phyloP scores from a whole-genome alignment of 2,329 filamentous ascomycete species.

The Ascocoryne sarcoides region DNA sequence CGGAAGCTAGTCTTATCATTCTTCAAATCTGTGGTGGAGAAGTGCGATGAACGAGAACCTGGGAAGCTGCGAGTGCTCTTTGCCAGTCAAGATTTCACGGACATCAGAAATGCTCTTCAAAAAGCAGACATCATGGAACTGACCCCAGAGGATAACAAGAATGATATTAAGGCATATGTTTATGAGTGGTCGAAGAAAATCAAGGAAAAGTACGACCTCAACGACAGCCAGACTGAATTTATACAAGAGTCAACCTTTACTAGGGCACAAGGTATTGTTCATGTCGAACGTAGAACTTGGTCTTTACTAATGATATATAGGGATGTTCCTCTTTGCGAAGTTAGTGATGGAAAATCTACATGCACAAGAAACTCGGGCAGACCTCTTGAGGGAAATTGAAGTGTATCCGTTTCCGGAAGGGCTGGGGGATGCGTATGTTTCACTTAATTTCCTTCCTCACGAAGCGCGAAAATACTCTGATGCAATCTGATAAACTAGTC shows the following conservation, averaged over 20 bases:
- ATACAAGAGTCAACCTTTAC: slow-evolving; percentile 16
- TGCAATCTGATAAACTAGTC: slow-evolving; percentile 1
- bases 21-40: slow-evolving; percentile 18
- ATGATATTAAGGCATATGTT: slow-evolving; percentile 28
- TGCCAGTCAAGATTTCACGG: slow-evolving; percentile 30
- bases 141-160: slow-evolving; percentile 19
- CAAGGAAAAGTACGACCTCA: slow-evolving; percentile 17
- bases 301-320: slow-evolving; percentile 3
- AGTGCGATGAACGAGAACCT: slow-evolving; percentile 6
- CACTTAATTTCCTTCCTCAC: too few relatives aligned
- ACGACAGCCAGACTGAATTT: slow-evolving; percentile 7
- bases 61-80: slow-evolving; percentile 26
- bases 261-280: too few relatives aligned
- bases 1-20: slow-evolving; percentile 27
- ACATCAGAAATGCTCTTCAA: slow-evolving; percentile 26
- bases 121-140: slow-evolving; percentile 21
- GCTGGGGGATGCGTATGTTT: too few relatives aligned
- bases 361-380: slow-evolving; percentile 5
- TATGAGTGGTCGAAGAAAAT: slow-evolving; percentile 14
- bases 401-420: too few relatives aligned
- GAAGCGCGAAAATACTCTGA: too few relatives aligned
- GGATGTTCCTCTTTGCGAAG: slow-evolving; percentile 29
- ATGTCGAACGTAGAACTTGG: slow-evolving; percentile 2
- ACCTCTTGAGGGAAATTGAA: too few relatives aligned
- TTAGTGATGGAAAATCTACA: slow-evolving; percentile 23